Conservation (phyloP, 2,329 filamentous ascomycete species). For the Exophiala alcalophila region DNA sequence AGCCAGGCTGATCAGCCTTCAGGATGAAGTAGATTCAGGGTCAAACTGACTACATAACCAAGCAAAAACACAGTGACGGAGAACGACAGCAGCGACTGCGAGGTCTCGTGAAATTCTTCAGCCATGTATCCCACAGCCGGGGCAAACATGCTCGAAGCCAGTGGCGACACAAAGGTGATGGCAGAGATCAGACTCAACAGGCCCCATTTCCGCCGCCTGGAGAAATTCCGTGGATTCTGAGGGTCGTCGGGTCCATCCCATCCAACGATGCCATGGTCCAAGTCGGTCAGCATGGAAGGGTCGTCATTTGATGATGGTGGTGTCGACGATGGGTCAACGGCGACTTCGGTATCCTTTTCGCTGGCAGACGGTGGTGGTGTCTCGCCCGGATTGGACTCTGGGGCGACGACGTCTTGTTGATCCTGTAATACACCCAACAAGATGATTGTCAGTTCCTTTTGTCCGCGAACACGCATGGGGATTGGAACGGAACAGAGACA, state of each 20-base stretch:
- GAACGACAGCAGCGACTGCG: slow-evolving; percentile 45
- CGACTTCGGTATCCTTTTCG: too few relatives aligned
- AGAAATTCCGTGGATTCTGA: slow-evolving; percentile 54
- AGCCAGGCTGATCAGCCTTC: too few relatives aligned
- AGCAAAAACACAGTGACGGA: slow-evolving; percentile 56
- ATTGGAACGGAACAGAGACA: too few relatives aligned
- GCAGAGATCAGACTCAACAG: slow-evolving; percentile 54
- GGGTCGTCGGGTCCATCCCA: slow-evolving; percentile 56
- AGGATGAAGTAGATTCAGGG: slow-evolving; percentile 23
- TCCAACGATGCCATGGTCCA: slow-evolving; percentile 30
- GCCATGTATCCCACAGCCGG: slow-evolving; percentile 53
- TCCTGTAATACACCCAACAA: too few relatives aligned
- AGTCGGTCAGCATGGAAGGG: too few relatives aligned
- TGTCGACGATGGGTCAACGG: neutral
- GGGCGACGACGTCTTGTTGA: too few relatives aligned
- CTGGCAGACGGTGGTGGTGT: too few relatives aligned
- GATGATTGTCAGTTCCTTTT: too few relatives aligned
- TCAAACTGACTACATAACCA: slow-evolving; percentile 41
- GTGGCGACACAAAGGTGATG: slow-evolving; percentile 62
- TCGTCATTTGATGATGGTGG: slow-evolving; percentile 1
- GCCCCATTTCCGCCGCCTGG: slow-evolving; percentile 55
- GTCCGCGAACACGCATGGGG: too few relatives aligned
- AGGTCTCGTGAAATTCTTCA: slow-evolving; percentile 48
- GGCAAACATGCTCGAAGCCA: slow-evolving; percentile 60
- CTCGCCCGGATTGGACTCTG: too few relatives aligned